phyloP scores from a whole-genome alignment of 768 basidiomycete genomes.

The Agrocybe chaxingu region DNA sequence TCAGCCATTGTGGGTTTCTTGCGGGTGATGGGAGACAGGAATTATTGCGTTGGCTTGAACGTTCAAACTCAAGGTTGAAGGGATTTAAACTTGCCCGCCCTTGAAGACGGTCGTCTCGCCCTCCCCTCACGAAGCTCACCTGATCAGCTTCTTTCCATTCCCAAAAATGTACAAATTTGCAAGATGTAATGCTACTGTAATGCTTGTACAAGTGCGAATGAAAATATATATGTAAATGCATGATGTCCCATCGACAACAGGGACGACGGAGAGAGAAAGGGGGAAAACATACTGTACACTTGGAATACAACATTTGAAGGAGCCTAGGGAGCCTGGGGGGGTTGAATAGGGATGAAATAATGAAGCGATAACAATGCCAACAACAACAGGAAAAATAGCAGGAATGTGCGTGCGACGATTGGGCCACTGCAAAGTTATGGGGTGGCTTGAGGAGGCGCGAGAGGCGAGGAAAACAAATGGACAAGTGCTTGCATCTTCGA shows the following conservation, averaged over 20 bases:
- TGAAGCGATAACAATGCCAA: slow-evolving; percentile 35
- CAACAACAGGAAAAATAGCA: slow-evolving; percentile 25
- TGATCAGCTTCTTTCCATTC: not conserved
- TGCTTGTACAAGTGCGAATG: not conserved
- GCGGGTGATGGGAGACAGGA: no score
- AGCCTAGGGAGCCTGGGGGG: slow-evolving; percentile 9
- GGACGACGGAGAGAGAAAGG: slow-evolving; percentile 7
- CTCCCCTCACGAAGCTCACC: no score
- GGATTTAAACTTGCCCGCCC: no score
- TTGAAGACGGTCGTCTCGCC: no score
- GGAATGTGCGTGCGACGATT: slow-evolving; percentile 2
- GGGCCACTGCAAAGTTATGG: not conserved
- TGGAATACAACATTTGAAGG: slow-evolving; percentile 17
- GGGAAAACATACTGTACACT: slow-evolving; percentile 21
- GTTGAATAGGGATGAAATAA: slow-evolving; percentile 23
- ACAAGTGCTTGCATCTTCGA: not conserved
- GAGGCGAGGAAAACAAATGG: no score
- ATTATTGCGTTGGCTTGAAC: no score
- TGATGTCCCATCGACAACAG: not conserved
- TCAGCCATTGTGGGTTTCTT: not conserved
- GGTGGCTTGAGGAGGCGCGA: not conserved
- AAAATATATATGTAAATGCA: slow-evolving; percentile 2
- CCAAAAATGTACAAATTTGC: slow-evolving; percentile 1
- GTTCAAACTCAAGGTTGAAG: no score
- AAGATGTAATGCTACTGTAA: not conserved